Base-by-base conservation (phyloP, 2,329 filamentous ascomycete species). In the Aspergillus aculeatinus region DNA sequence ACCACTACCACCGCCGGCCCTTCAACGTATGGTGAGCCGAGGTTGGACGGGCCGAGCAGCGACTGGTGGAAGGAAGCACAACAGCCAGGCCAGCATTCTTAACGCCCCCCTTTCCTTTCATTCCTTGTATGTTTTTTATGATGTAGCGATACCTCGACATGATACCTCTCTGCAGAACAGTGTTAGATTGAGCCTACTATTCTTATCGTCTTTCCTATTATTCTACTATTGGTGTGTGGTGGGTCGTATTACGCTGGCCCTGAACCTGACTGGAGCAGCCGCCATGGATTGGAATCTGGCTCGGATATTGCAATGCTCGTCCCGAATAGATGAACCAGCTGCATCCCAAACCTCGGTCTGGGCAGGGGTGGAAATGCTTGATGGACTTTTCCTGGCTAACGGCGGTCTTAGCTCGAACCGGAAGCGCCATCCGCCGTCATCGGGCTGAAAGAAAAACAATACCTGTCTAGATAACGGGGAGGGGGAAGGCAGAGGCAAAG, bases 1-100 rank as follows among this genome's bases (percentile, higher is more conserved):
- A 57, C 59, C 57, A 66, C 62, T 5, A 54, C 64, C 27, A 65
- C 62, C 49, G 57, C 67, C 4, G 53, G 57, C 25, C 57, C 62
- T 12, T 48, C 58, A 27, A 50, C 66, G 23, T 53, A 56, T 25
- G 29, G 19, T 25, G 61, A 60, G 23, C 57, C 27, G 29, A 64
- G 53, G 10, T 27, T 16, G n/a, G 61, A 61, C 12, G 61, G 61
- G 10, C 53, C 55, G 33, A 39, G 44, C 25, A 7, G 47, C 16
- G 58, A 60, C 21, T 54, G 49, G 51, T 60, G 57, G 62, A 57
- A 57, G n/a, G 53, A 53, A n/a, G 23, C 57, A 14, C 51, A 62
- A 10, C 60, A 60, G 50, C 51, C 55, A 23, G 47, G 19, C 19
- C 57, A 58, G 29, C 55, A 58, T 48, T 53, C 50, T 12, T 58